Percentiles rank a stretch among this genome's conserved stretches.
Evolutionary conservation across 2,329 filamentous ascomycete genomes (phyloP).

Genomic region (Paracoccidioides lutzii): DNA sequence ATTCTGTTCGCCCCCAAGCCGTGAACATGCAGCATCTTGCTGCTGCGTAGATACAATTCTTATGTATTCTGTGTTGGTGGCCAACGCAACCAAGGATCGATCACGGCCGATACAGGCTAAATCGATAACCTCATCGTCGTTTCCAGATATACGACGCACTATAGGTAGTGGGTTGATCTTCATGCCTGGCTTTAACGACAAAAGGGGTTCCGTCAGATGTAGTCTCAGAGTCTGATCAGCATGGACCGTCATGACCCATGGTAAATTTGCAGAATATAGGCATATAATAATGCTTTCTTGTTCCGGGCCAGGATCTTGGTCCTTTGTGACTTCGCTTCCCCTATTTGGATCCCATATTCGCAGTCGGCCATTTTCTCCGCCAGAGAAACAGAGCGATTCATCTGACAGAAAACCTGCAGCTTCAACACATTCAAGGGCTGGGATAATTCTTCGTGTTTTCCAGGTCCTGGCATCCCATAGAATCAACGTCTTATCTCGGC

Average conservation of each 20-base stretch:
- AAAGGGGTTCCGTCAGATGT: conserved; percentile 42
- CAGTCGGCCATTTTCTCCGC: conserved; percentile 68
- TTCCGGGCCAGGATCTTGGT: conserved; percentile 50
- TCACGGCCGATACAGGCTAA: conserved; percentile 73
- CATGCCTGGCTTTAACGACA: conserved; percentile 25
- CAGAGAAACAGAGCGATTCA: conserved; percentile 65
- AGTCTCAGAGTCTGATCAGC: conserved; percentile 78
- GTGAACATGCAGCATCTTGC: conserved; percentile 13
- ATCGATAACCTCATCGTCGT: conserved; percentile 96
- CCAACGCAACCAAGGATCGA: conserved; percentile 70
- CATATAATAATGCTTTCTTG: conserved; percentile 59
- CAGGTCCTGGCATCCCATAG: conserved; percentile 81
- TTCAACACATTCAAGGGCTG: conserved; percentile 75
- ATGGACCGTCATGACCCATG: conserved; percentile 69
- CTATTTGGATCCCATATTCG: conserved; percentile 70
- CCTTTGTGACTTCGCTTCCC: conserved; percentile 65
- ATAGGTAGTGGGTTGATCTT: conserved; percentile 46
- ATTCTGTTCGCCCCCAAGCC: conserved; percentile 26
- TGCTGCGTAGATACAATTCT: conserved; percentile 56
- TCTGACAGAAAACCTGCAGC: conserved; percentile 63
- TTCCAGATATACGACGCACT: conserved; percentile 76
- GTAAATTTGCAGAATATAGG: conserved; percentile 50
- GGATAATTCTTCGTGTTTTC: conserved; percentile 68
- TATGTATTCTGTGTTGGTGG: conserved; percentile 90
- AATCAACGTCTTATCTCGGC: conserved; percentile 86